Base-by-base conservation (phyloP, 2,329 filamentous ascomycete species). In the Colletotrichum theobromicola region DNA sequence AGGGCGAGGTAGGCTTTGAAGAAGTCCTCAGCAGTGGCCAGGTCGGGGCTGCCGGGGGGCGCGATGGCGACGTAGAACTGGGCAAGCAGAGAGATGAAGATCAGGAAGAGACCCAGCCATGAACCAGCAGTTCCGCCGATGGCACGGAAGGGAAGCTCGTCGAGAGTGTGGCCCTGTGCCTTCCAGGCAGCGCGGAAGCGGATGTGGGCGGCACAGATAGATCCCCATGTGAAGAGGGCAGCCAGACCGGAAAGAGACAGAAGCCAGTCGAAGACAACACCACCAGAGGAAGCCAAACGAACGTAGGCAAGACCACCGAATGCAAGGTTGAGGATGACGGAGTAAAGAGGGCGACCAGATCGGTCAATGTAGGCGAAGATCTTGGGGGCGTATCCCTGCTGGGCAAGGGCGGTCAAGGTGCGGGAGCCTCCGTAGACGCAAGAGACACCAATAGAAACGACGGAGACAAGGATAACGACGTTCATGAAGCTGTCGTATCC, bases 121-220 rank as follows among this genome's bases (percentile, higher is more conserved):
- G 91, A 93, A 24, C 93, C 93, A 3, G 81, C 84, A 9, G 93
- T 85, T 70, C 93, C 93, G 61, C 89, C 87, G 63, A 88, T 83
- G 21, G 91, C 90, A 50, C 83, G 83, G 85, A 92, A 94, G 2
- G 92, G 90, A 5, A 94, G 88, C 79, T 93, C 91, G n/a, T 93
- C 90, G 5, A 93, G 81, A 3, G 85, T 87, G 78, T 89, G 90
- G 28, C 91, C 91, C 70, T 92, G 87, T 18, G 83, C 79, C 26
- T 80, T 82, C 92, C 92, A 93, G 0, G 91, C 92, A 6, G 79
- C 76, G 46, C 92, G 91, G 88, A 93, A 93, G n/a, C 92, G 91
- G 77, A 93, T 92, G 79, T 93, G 92, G 1, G 90, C 88, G 21
- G 92, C 81, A 80, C 91, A 93, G 78, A 94, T 92, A 60, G 89